Evolutionary conservation across 306 rosid genomes (phyloP), one percentile per base, ranked within the genome.

Genomic region (Sindora glabra): DNA sequence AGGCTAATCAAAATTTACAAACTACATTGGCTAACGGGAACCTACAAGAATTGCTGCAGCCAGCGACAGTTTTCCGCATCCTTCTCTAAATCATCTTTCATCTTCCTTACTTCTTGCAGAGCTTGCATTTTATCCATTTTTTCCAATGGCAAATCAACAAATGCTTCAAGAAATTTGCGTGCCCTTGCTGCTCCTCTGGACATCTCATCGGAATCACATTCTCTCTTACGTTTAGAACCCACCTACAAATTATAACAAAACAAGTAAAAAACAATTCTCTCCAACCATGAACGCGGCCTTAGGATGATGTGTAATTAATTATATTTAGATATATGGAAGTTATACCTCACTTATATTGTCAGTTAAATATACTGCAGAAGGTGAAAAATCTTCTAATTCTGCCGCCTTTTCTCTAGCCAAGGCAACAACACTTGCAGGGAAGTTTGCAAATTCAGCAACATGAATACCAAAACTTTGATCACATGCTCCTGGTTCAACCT

Each of bases 381-480:
- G 83, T 44, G 96, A 82, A 74, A 92, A 92, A 72, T 92, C 99
- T 85, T 92, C 99, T 73, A 92, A 78, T 71, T 92, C 95, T 38
- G 85, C 89, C 17, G 99, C 99, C 76, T 89, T 92, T 75, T 86
- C 99, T 82, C 96, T 79, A 30, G 99, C 99, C 41, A 83, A 80
- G 71, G 95, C 69, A 21, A 92, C 89, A 23, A 92, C 99, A 36
- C 89, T 83, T 68, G 74, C 92, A 55, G 98, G 98, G 69, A 89
- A 92, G 64, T 88, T 92, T 48, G 98, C 98, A 59, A 92, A 92
- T 69, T 92, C 98, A 23, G 98, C 95, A 48, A 92, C 99, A 61
- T 92, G 99, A 69, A 92, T 92, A 22, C 99, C 96, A 21, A 92
- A 92, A 81, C 99, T 89, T 84, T 92, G 96, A 79, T 92, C 99